phyloP scores from a whole-genome alignment of 495 filamentous ascomycete species.

The Daldinia decipiens region DNA sequence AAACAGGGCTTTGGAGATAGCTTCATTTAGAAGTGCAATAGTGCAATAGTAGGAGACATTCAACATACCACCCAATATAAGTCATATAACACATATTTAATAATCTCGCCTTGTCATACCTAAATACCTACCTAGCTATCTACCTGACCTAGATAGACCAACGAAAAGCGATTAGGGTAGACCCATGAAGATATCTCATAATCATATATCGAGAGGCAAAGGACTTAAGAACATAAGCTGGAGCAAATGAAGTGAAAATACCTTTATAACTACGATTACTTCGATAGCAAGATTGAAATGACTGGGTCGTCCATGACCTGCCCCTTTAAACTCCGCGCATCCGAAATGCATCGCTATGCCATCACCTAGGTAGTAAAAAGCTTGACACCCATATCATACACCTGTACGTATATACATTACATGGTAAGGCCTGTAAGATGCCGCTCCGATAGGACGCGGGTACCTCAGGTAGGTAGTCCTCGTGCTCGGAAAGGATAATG shows the following conservation, averaged over 20 bases:
- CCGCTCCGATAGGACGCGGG: not conserved
- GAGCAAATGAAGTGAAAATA: constrained; percentile 17
- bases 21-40: not conserved
- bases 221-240: not conserved
- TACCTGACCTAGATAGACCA: not conserved
- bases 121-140: not conserved
- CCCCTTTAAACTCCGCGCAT: constrained; percentile 16
- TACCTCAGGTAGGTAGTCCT: not conserved
- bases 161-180: not conserved
- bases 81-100: not conserved
- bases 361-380: constrained; percentile 1
- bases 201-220: constrained; percentile 4
- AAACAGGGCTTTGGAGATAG: not conserved
- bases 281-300: constrained; percentile 21
- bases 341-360: constrained; percentile 42
- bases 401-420: constrained; percentile 36
- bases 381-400: constrained; percentile 33
- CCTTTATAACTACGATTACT: constrained; percentile 38
- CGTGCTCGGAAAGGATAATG: not conserved
- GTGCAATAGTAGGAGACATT: not conserved
- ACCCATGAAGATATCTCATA: not conserved
- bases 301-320: constrained; percentile 9
- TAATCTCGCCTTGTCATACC: not conserved
- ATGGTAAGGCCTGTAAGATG: constrained; percentile 19
- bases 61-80: not conserved